Conservation (phyloP, 1,284 basidiomycete species). For the Trametes pubescens region DNA sequence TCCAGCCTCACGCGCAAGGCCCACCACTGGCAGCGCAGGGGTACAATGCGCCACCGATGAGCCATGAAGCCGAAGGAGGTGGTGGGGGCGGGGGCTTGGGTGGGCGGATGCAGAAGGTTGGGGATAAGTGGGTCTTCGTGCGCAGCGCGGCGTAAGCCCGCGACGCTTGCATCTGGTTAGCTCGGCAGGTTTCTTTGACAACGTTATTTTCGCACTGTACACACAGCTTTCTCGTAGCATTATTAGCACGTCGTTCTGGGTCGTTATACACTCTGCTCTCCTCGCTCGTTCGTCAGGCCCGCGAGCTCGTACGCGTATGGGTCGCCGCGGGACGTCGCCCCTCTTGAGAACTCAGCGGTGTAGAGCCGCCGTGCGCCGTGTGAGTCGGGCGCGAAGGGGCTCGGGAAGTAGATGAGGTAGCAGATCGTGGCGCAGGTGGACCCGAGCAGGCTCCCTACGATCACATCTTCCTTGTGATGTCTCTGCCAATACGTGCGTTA, state of each 20-base stretch:
- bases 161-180: no score
- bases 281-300: conserved; percentile 56
- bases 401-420: conserved; percentile 72
- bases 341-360: conserved; percentile 20
- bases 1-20: neutral
- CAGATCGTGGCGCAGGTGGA: conserved; percentile 55
- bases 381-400: conserved; percentile 52
- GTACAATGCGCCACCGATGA: neutral
- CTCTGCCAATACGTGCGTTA: conserved; percentile 46
- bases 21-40: neutral
- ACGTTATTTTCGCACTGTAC: conserved; percentile 18
- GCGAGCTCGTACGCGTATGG: conserved; percentile 57
- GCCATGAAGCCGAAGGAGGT: conserved; percentile 9
- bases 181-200: neutral
- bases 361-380: conserved; percentile 23
- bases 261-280: conserved; percentile 51
- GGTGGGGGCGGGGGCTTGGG: conserved; percentile 41
- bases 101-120: conserved; percentile 74
- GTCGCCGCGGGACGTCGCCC: conserved; percentile 32
- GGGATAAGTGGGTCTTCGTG: conserved; percentile 78
- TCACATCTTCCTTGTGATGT: conserved; percentile 74
- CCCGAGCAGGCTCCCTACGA: conserved; percentile 67
- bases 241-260: conserved; percentile 35
- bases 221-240: conserved; percentile 24
- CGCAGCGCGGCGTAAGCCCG: conserved; percentile 36